Evolutionary conservation across 768 basidiomycete genomes (phyloP).

Genomic region (Naganishia vaughanmartiniae): DNA sequence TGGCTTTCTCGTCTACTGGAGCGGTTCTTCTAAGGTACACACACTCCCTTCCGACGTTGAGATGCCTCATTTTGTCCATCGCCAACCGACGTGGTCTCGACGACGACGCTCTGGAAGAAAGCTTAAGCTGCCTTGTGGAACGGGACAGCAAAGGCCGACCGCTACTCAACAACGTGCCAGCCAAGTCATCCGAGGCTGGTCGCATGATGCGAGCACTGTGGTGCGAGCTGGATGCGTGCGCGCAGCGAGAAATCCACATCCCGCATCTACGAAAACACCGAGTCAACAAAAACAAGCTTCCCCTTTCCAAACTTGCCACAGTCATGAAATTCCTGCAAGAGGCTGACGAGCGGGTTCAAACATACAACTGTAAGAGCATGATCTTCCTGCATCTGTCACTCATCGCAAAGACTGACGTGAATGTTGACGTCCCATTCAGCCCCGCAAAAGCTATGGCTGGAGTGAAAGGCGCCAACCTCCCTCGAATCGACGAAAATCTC

Average conservation of each 20-base stretch:
- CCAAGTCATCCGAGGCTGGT: background rate
- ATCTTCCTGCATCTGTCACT: background rate
- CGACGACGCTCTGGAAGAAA: background rate
- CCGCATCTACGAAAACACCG: background rate
- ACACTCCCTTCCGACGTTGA: background rate
- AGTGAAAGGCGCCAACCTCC: background rate
- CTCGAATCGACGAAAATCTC: conserved; percentile 4
- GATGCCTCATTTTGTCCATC: background rate
- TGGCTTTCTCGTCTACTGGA: background rate
- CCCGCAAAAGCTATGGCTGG: background rate
- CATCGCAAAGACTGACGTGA: too few relatives aligned
- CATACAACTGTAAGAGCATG: background rate
- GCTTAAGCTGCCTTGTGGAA: background rate
- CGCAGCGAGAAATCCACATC: background rate
- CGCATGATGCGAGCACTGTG: background rate
- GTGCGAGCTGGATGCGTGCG: background rate
- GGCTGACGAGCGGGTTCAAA: background rate
- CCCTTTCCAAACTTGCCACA: background rate
- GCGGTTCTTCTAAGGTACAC: background rate
- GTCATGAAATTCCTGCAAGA: background rate
- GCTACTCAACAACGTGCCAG: background rate
- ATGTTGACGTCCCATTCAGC: background rate
- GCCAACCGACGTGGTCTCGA: background rate
- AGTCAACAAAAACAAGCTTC: background rate
- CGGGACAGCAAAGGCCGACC: background rate